Conservation (phyloP, 805 yeast genomes). For the Candida pseudoglaebosa region DNA sequence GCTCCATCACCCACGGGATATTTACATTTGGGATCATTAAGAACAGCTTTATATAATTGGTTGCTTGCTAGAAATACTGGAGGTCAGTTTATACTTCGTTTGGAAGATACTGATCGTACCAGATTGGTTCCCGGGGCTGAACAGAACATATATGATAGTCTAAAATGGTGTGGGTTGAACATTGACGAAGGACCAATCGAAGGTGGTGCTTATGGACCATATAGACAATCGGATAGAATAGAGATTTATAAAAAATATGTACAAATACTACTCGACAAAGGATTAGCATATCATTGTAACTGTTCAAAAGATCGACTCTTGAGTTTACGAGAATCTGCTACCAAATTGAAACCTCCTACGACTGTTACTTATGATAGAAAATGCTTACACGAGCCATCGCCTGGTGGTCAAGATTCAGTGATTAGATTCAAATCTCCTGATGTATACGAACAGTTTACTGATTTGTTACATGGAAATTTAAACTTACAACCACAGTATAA, state of each 20-base stretch:
- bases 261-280: constrained; percentile 51
- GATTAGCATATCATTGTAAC: constrained; percentile 81
- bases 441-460: constrained; percentile 61
- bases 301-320: constrained; percentile 79
- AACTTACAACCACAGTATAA: constrained; percentile 80
- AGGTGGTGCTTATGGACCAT: constrained; percentile 64
- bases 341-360: constrained; percentile 76
- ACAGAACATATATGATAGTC: constrained; percentile 65
- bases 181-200: constrained; percentile 80
- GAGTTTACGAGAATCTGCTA: constrained; percentile 67
- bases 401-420: constrained; percentile 42
- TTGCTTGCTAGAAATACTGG: constrained; percentile 72
- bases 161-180: constrained; percentile 70
- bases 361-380: constrained; percentile 88
- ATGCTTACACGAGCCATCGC: constrained; percentile 46
- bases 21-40: constrained; percentile 86
- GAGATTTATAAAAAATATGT: constrained; percentile 62
- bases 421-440: constrained; percentile 78
- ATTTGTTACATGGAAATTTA: constrained; percentile 72
- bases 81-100: constrained; percentile 75
- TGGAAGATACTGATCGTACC: constrained; percentile 91
- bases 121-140: constrained; percentile 82
- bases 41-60: constrained; percentile 92
- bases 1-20: constrained; percentile 99
- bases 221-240: constrained; percentile 78